Evolutionary conservation across 2,329 filamentous ascomycete species (phyloP).

Genomic region (Hymenoscyphus scutula): DNA sequence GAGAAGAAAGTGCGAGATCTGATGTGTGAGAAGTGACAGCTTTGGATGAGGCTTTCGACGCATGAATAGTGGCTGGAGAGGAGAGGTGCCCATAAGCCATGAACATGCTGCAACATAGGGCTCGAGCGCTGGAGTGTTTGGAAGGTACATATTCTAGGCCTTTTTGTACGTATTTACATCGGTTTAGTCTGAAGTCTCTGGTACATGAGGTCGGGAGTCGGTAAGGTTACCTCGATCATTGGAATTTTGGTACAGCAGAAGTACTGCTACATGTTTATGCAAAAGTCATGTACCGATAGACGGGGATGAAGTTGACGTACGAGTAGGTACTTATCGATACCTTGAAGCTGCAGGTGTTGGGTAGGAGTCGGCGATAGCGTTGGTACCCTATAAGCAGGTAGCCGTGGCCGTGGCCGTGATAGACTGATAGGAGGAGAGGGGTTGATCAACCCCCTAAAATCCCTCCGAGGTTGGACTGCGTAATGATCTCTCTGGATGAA

Average conservation of each 20-base stretch:
- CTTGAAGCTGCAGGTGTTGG: neutral
- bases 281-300: neutral
- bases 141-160: neutral
- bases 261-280: neutral
- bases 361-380: neutral
- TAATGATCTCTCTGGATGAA: neutral
- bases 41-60: neutral
- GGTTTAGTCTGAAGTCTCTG: neutral
- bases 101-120: conserved; percentile 12
- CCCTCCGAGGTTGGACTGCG: no score
- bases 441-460: no score
- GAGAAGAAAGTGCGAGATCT: neutral
- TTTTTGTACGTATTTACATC: neutral
- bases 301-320: neutral
- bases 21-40: neutral
- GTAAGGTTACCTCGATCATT: neutral
- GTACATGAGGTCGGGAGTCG: neutral
- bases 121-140: conserved; percentile 4
- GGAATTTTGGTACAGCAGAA: neutral
- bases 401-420: no score
- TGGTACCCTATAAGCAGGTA: conserved; percentile 2
- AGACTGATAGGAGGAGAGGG: conserved; percentile 4
- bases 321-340: neutral
- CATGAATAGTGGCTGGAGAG: conserved; percentile 12
- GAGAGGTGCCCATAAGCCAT: conserved; percentile 10